Evolutionary conservation across 2,329 filamentous ascomycete genomes (phyloP).

Genomic region (Colletotrichum lupini): DNA sequence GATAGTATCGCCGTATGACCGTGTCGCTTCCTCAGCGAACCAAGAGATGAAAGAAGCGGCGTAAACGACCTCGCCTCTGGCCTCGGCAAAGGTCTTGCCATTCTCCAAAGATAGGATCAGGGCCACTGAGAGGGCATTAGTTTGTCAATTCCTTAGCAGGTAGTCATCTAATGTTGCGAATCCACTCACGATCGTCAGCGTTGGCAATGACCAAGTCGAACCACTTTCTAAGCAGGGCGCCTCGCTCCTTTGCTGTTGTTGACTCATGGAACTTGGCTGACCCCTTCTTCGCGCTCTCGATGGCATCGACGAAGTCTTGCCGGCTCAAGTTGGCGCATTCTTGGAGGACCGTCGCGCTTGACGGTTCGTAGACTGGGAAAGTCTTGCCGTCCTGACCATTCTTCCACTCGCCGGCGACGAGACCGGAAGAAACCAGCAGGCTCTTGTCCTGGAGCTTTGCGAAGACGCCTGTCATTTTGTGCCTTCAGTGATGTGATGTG

Average conservation of each 20-base stretch:
- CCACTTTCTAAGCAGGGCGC: constrained; percentile 49
- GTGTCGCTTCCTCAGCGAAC: constrained; percentile 64
- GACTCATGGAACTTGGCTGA: constrained; percentile 51
- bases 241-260: constrained; percentile 49
- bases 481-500: background rate
- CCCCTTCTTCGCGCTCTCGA: constrained; percentile 48
- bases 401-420: constrained; percentile 58
- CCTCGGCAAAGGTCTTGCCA: constrained; percentile 66
- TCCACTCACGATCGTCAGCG: constrained; percentile 43
- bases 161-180: too few species aligned
- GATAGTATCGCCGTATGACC: constrained; percentile 64
- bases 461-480: constrained; percentile 9
- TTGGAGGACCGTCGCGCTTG: constrained; percentile 60
- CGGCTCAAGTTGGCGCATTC: constrained; percentile 58
- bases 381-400: constrained; percentile 56
- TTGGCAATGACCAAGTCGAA: constrained; percentile 47
- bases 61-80: constrained; percentile 66
- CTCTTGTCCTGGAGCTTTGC: constrained; percentile 13
- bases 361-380: constrained; percentile 66
- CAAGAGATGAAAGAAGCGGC: constrained; percentile 65
- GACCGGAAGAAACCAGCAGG: background rate
- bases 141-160: too few species aligned
- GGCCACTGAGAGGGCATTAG: constrained; percentile 40
- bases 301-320: constrained; percentile 43
- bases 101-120: constrained; percentile 58